Base-by-base conservation (phyloP, 352 stramenopile species). In the Globisporangium cederbergense region DNA sequence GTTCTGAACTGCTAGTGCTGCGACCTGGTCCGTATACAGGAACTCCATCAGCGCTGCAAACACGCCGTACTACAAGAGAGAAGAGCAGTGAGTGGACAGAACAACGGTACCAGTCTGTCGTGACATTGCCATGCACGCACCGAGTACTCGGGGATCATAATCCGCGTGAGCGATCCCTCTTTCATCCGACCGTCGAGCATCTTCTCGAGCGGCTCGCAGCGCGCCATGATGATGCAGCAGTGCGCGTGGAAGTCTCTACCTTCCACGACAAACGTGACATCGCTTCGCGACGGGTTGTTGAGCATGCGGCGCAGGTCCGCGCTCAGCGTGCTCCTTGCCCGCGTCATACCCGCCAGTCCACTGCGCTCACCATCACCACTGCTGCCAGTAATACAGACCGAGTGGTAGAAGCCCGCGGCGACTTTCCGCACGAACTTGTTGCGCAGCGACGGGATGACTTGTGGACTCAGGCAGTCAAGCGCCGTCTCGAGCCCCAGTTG, bases 371-470 rank as follows among this genome's bases (percentile, higher is more conserved):
- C 67, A 52, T 73, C 63, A 20, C 45, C 60, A 7, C 65, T 55
- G 50, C 72, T 49, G 0, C 75, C 69, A 16, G 81, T 64, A 7
- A 95, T 22, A 36, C 87, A 93, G 1, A 93, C 73, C 2, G 87
- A 92, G 76, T 98, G 93, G 60, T 98, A 98, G 62, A 98, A 98
- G 13, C 93, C 93, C 50, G 91, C 89, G 25, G 90, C 89, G 13
- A 98, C 76, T 71, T 95, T 95, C 22, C 59, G 64, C 32, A 95
- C 81, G 5, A 71, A 70, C 50, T 79, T 80, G 40, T 81, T 68
- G 20, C 78, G 71, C 10, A 95, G 56, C 28, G 78, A 74, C 20
- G 83, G 79, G 25, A 95, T 90, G 52, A 92, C 74, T 57, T 92
- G 86, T 13, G 87, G 84, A 42, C 77, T 86, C 20, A 79, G 47